Conservation (phyloP, 495 filamentous ascomycete genomes). For the Glonium stellatum region DNA sequence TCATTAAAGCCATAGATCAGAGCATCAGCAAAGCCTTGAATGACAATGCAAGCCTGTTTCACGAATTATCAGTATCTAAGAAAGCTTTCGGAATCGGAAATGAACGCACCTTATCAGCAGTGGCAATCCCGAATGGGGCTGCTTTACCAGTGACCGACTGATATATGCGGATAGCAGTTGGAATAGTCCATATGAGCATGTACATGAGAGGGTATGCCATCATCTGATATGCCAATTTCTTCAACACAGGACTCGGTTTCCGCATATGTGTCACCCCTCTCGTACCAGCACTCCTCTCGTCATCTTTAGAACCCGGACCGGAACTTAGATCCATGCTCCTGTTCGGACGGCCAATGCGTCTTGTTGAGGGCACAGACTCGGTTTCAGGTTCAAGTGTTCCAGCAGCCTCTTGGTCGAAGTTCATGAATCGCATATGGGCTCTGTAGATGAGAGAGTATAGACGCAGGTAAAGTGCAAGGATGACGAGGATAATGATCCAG, state of each 20-base stretch:
- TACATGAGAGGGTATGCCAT: slow-evolving; percentile 42
- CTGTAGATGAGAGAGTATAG: slow-evolving; percentile 40
- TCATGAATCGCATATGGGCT: slow-evolving; percentile 37
- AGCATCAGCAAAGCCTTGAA: slow-evolving; percentile 42
- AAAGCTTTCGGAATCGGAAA: not conserved
- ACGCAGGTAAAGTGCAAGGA: slow-evolving; percentile 37
- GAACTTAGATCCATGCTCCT: slow-evolving; percentile 9
- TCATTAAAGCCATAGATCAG: slow-evolving; percentile 43
- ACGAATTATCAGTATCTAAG: not conserved
- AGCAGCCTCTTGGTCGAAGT: slow-evolving; percentile 31
- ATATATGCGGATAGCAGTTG: slow-evolving; percentile 40
- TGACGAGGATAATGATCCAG: slow-evolving; percentile 39
- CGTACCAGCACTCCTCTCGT: slow-evolving; percentile 5
- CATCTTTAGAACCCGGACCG: slow-evolving; percentile 7
- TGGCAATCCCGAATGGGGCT: slow-evolving; percentile 38
- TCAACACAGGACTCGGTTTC: slow-evolving; percentile 25
- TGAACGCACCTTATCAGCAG: slow-evolving; percentile 37
- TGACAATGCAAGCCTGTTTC: slow-evolving; percentile 37
- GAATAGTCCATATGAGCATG: slow-evolving; percentile 42
- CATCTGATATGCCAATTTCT: slow-evolving; percentile 39
- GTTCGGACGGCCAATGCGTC: slow-evolving; percentile 23
- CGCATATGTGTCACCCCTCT: slow-evolving; percentile 4
- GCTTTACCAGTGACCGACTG: slow-evolving; percentile 33
- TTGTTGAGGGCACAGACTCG: slow-evolving; percentile 22
- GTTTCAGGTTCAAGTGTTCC: slow-evolving; percentile 16